These are phyloP conservation scores for Tulasnella sp. DNA, from an alignment of 768 basidiomycete species.

Conservation along the genomic window DNA sequence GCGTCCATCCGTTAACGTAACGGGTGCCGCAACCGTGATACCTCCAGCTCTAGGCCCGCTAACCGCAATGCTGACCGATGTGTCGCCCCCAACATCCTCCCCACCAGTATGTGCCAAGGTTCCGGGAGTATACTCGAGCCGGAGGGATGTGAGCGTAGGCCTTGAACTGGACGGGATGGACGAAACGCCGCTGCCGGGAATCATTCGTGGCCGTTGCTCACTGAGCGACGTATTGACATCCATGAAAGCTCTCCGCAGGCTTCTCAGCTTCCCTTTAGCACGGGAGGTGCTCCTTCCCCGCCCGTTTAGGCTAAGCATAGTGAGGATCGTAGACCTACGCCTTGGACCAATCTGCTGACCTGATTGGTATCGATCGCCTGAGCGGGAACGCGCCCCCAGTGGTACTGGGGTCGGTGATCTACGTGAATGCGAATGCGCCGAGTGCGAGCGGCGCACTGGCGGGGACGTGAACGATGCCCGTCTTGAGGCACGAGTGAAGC, in stretches of 20 bases:
- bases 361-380: not conserved
- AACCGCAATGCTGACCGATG: too few species aligned
- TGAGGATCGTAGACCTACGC: not conserved
- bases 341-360: not conserved
- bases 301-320: not conserved
- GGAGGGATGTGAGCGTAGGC: too few species aligned
- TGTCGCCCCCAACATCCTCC: too few species aligned
- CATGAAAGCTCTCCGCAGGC: not conserved
- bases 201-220: too few species aligned
- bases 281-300: conserved; percentile 4
- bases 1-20: not conserved
- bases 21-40: not conserved
- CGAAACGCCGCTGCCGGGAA: not conserved
- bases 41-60: too few species aligned
- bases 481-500: not conserved
- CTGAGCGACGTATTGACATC: not conserved
- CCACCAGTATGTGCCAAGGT: too few species aligned
- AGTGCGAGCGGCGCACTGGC: not conserved
- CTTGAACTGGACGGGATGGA: too few species aligned
- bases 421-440: conserved; percentile 6
- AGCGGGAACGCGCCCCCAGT: not conserved
- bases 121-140: too few species aligned
- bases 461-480: not conserved
- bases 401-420: conserved; percentile 1
- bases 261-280: not conserved